These are phyloP conservation scores for Botrytis elliptica DNA, from an alignment of 2,329 filamentous ascomycete genomes.

Conservation along the genomic window DNA sequence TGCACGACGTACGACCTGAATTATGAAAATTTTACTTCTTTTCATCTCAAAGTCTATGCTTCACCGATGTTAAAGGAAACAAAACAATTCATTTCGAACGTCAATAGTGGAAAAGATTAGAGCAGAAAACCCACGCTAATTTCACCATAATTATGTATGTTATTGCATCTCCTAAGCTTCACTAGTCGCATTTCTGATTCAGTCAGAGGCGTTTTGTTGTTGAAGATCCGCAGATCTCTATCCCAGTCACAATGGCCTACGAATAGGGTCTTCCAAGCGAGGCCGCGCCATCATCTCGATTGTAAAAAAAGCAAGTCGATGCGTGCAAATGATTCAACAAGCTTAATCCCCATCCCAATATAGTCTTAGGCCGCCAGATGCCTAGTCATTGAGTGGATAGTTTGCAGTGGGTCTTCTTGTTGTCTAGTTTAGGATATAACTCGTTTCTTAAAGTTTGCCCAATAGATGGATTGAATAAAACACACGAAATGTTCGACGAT, in stretches of 20 bases:
- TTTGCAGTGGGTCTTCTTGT: neutral
- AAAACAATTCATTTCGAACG: neutral
- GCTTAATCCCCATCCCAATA: neutral
- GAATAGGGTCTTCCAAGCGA: neutral
- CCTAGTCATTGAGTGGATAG: neutral
- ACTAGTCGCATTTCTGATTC: neutral
- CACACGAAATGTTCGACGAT: neutral
- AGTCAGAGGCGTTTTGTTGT: neutral
- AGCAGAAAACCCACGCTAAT: neutral
- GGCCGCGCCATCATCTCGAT: neutral
- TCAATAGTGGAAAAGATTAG: neutral
- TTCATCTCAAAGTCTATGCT: neutral
- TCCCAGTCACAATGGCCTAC: neutral
- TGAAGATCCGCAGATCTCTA: neutral
- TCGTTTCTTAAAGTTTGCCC: neutral
- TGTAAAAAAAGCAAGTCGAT: neutral
- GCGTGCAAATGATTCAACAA: neutral
- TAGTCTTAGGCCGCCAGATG: neutral
- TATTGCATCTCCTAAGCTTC: neutral
- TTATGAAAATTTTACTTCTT: neutral
- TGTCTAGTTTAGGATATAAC: neutral
- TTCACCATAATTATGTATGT: neutral
- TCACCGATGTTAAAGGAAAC: neutral
- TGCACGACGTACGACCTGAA: neutral
- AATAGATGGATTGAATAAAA: neutral